Base-by-base conservation (phyloP, 2,329 filamentous ascomycete genomes). In the Calonectria fujianensis region DNA sequence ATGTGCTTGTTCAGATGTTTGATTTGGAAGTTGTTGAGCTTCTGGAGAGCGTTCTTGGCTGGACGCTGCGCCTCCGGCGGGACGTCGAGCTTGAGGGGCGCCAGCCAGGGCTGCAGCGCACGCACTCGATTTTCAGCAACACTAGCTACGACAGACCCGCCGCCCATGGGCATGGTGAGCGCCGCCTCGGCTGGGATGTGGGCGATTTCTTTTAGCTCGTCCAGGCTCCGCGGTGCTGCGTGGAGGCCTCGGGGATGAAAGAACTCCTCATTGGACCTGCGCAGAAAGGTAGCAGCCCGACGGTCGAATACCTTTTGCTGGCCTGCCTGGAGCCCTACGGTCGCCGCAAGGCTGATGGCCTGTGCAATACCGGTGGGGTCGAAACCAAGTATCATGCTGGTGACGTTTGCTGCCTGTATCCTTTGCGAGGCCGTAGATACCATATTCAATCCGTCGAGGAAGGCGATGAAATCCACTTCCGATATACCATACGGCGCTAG, bases 291-390 rank as follows among this genome's bases (percentile, higher is more conserved):
- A 31, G 51, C 51, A 54, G 51, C 51, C 31, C 51, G 51, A 54
- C 51, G 51, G 51, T 54, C 27, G 27, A 54, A 54, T 54, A 54
- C 51, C 51, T 54, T 54, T 54, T 54, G 51, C 51, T 54, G 51
- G 51, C 51, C 51, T 54, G 51, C 51, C 51, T 54, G 51, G 51
- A 54, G 51, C 51, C 10, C 51, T 16, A 54, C 27, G 24, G 51
- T 54, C 51, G 51, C 16, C 51, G 51, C 51, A 54, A 54, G 51
- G 51, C 51, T 54, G 27, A 54, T 31, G n/a, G 27, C 27, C 51
- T 54, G 51, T 31, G 51, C 2, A 54, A 54, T 16, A 31, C 51
- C 51, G 14, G 51, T 29, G 51, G 51, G 51, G 51, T 54, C 51
- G 14, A 54, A 54, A 54, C 24, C 51, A 54, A 54, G 27, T 31